These are phyloP conservation scores for Halophytophthora batemanensis DNA, from an alignment of 352 stramenopile genomes.

Conservation along the genomic window DNA sequence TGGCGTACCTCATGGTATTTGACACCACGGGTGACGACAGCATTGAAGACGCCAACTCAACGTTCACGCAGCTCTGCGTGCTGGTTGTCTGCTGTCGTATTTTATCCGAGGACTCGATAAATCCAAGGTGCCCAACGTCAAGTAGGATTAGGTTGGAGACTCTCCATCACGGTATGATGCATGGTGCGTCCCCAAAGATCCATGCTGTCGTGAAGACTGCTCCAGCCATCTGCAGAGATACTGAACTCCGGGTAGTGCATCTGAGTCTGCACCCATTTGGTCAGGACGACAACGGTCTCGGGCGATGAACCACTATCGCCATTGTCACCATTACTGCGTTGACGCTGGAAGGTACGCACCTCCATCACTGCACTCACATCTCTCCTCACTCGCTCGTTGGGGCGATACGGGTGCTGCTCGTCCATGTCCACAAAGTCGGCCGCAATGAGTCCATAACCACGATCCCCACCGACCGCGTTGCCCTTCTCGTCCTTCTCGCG, in stretches of 20 bases:
- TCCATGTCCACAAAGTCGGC: conserved; percentile 31
- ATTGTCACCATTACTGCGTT: conserved; percentile 4
- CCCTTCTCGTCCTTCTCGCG: conserved; percentile 5
- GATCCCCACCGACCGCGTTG: neutral
- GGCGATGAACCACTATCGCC: conserved; percentile 7
- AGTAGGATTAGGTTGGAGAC: conserved; percentile 5
- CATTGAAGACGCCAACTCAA: too few relatives aligned
- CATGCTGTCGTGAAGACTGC: conserved; percentile 27
- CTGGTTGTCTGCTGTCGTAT: too few relatives aligned
- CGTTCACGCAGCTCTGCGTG: too few relatives aligned
- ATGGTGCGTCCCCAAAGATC: conserved; percentile 28
- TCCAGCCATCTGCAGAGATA: conserved; percentile 24
- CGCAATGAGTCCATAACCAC: conserved; percentile 11
- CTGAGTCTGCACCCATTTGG: conserved; percentile 27
- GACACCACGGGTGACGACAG: too few relatives aligned
- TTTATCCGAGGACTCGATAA: too few relatives aligned
- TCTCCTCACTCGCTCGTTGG: conserved; percentile 16
- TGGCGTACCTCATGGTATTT: too few relatives aligned
- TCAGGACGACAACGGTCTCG: conserved; percentile 28
- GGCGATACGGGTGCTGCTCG: conserved; percentile 26
- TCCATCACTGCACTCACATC: conserved; percentile 14
- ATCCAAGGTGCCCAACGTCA: too few relatives aligned
- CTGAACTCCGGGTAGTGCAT: conserved; percentile 31
- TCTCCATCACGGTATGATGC: conserved; percentile 20
- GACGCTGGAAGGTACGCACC: conserved; percentile 17